Base-by-base conservation (phyloP, 768 basidiomycete genomes). In the Pseudohyphozyma bogoriensis region DNA sequence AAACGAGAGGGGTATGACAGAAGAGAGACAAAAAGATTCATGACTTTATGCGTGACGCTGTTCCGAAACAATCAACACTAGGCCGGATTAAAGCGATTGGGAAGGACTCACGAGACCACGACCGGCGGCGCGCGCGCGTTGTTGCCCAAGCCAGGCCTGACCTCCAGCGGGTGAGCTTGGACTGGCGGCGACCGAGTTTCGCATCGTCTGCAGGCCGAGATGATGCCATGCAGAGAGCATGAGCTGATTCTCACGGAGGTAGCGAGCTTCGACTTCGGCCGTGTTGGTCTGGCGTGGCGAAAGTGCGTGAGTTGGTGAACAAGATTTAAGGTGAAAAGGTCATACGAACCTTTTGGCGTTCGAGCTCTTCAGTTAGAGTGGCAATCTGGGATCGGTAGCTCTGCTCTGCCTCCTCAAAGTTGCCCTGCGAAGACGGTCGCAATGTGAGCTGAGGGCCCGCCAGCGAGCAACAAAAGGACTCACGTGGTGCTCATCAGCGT, bases 171-270 rank as follows among this genome's bases (percentile, higher is more conserved):
- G 42, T 4, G 44, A 6, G 10, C 22, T 32, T 1, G 52, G 22
- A 3, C 49, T 22, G 18, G 33, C 31, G 2, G 56, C 46, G 8
- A 66, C 47, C 16, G 56, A 39, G 24, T 66, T 50, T 18, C 65
- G 58, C 55, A 62, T 53, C 18, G 42, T 26, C 4, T 51, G 49
- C 58, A 86, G 83, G 15, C 87, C 86, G 45, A 82, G 74, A 42
- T 77, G 78, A 71, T 89, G 87, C 62, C 89, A 78, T 7, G 82
- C 81, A 57, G 84, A 80, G 26, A 89, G 75, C 83, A 95, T 86
- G 58, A 89, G 78, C 65, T 84, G 81, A 66, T 89, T 86, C 71
- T 96, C 90, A 52, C 79, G 77, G 51, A 80, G 79, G 71, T 89
- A 88, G 40, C 82, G 79, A 59, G 77, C 78, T 37, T 81, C 79